phyloP scores from a whole-genome alignment of 2,329 filamentous ascomycete genomes.

The Fusarium subtropicale region DNA sequence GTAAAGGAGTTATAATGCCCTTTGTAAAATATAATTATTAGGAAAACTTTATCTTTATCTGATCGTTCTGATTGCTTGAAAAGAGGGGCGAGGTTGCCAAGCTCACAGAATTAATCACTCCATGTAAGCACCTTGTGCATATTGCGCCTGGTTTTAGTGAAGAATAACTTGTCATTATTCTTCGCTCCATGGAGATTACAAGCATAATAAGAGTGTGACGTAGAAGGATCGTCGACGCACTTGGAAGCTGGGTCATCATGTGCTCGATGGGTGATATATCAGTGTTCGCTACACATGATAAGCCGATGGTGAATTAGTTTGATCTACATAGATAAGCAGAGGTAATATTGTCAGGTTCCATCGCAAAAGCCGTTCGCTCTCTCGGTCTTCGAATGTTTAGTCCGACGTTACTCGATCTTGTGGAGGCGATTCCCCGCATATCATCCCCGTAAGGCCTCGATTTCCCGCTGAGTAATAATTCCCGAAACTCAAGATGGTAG shows the following conservation, averaged over 20 bases:
- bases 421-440: background rate
- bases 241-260: background rate
- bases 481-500: background rate
- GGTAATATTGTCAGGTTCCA: rapidly evolving
- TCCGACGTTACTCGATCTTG: background rate
- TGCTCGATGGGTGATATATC: background rate
- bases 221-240: background rate
- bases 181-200: background rate
- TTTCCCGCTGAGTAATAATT: background rate
- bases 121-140: background rate
- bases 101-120: too few relatives aligned
- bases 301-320: background rate
- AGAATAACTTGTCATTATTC: too few relatives aligned
- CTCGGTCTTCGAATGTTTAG: background rate
- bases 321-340: background rate
- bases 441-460: background rate
- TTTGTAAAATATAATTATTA: too few relatives aligned
- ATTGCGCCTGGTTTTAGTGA: background rate
- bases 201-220: background rate
- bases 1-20: too few relatives aligned
- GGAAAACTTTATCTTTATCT: too few relatives aligned
- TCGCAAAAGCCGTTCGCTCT: background rate
- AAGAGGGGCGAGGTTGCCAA: background rate
- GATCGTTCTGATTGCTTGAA: background rate
- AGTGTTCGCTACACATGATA: background rate